A percentile compares a stretch with the other conserved stretches of the same genome.
Evolutionary conservation across 306 rosid genomes (phyloP).

Genomic region (Begonia masoniana): DNA sequence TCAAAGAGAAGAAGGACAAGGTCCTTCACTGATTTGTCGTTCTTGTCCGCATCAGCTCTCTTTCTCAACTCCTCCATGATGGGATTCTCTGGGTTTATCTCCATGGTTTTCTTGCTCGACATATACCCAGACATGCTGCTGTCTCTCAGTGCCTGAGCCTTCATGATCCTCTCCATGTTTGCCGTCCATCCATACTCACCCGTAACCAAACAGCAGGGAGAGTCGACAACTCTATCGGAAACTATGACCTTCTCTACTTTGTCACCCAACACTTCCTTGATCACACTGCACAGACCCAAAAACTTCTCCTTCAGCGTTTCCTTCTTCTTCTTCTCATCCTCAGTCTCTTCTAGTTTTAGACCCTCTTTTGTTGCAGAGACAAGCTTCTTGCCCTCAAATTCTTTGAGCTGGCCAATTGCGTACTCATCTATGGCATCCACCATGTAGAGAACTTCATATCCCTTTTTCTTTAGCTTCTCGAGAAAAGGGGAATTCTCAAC

Average conservation of each 20-base stretch:
- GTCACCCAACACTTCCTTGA: conserved; percentile 85
- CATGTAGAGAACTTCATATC: conserved; percentile 68
- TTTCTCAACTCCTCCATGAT: conserved; percentile 90
- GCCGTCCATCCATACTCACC: conserved; percentile 94
- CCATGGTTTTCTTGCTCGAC: conserved; percentile 93
- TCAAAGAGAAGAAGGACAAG: conserved; percentile 69
- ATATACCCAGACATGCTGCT: conserved; percentile 83
- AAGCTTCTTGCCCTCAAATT: conserved; percentile 70
- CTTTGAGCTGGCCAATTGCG: conserved; percentile 74
- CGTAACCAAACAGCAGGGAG: conserved; percentile 84
- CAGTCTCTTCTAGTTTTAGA: conserved; percentile 64
- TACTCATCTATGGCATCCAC: conserved; percentile 92
- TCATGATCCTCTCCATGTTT: conserved; percentile 90
- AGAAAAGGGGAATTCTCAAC: conserved; percentile 88
- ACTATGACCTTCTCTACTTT: conserved; percentile 77
- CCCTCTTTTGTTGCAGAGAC: conserved; percentile 91
- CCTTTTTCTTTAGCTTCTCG: conserved; percentile 77
- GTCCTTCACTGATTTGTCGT: conserved; percentile 89
- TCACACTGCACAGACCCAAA: conserved; percentile 62
- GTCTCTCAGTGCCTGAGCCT: conserved; percentile 81
- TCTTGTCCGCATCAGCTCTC: conserved; percentile 73
- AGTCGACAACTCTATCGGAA: conserved; percentile 76
- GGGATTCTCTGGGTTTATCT: conserved; percentile 78
- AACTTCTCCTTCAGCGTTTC: conserved; percentile 63
- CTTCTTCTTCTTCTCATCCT: conserved; percentile 48